Base-by-base conservation (phyloP, 1,139 yeast genomes). In the Scheffersomyces stambukii region DNA sequence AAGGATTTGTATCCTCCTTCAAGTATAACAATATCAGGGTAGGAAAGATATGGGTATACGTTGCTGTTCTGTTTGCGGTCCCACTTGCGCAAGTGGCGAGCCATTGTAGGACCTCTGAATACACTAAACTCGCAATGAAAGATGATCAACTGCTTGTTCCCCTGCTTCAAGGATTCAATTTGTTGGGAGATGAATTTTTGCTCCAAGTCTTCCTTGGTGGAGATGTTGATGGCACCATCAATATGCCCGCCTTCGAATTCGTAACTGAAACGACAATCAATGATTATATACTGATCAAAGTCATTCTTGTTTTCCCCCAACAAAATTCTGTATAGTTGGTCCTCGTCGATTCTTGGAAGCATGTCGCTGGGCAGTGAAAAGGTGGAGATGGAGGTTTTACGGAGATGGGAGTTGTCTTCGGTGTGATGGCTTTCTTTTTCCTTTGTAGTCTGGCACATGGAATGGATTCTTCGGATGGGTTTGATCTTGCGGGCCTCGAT, bases 101-200 rank as follows among this genome's bases (percentile, higher is more conserved):
- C 97, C 82, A 91, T 77, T 28, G 83, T 66, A 3, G 98, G 98
- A 8, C 97, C 96, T 36, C 98, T 70, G 52, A 82, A 86, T 2
- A 94, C 77, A 28, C 95, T 81, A 52, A 86, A 89, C 55, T 91
- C 98, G 58, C 98, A 91, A 56, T 91, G 97, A 60, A 91, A 89
- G 9, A 93, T 69, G 12, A 89, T 56, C 33, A 91, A 57, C 13
- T 59, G 54, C 28, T 69, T 60, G 8, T 16, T 16, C 8, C 8
- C 8, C 5, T 16, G 20, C 13, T 24, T 21, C 13, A 8, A 9
- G n/a, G 22, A 14, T 7, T 20, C 17, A 3, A 16, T 13, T 25
- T 17, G 26, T 16, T 37, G 31, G 18, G 44, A 34, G 52, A 62
- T 42, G 34, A 77, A 69, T 26, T 41, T 52, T 19, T 67, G 58